A percentile compares a stretch with the other conserved stretches of the same genome.
Evolutionary conservation across 2,329 filamentous ascomycete genomes (phyloP).

Genomic region (Nemania abortiva): DNA sequence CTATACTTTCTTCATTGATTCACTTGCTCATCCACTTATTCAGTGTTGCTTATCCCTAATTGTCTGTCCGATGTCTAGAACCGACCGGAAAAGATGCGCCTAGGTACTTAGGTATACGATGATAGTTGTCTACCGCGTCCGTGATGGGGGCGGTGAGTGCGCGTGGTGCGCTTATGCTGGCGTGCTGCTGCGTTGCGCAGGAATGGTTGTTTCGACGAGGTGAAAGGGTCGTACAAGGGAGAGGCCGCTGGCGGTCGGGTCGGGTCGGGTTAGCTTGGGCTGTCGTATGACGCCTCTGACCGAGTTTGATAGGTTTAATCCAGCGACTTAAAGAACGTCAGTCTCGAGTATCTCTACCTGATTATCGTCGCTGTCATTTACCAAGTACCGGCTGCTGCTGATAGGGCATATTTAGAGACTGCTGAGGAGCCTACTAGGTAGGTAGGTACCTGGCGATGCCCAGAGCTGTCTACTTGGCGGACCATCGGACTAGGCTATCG

Average conservation of each 20-base stretch:
- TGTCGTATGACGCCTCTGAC: constrained; percentile 1
- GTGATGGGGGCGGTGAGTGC: not conserved
- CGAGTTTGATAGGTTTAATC: not conserved
- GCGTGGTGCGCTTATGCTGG: constrained; percentile 12
- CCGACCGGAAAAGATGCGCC: too few species aligned
- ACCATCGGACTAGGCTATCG: not conserved
- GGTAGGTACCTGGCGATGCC: too few species aligned
- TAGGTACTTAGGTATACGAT: constrained; percentile 11
- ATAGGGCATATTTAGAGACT: too few species aligned
- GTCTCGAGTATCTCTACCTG: not conserved
- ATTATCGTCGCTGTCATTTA: too few species aligned
- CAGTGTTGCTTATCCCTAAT: not conserved
- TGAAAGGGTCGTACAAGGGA: not conserved
- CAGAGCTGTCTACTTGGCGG: not conserved
- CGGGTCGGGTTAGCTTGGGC: not conserved
- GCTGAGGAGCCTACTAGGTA: too few species aligned
- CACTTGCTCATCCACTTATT: not conserved
- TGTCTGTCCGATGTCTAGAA: too few species aligned
- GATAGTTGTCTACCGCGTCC: too few species aligned
- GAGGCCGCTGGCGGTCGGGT: not conserved
- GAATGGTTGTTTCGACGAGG: not conserved
- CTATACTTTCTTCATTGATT: not conserved
- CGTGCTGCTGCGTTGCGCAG: not conserved
- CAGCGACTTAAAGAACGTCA: too few species aligned
- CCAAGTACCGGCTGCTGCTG: not conserved